These are phyloP conservation scores for Knoxdaviesia capensis DNA, from an alignment of 2,329 filamentous ascomycete genomes.

Conservation along the genomic window DNA sequence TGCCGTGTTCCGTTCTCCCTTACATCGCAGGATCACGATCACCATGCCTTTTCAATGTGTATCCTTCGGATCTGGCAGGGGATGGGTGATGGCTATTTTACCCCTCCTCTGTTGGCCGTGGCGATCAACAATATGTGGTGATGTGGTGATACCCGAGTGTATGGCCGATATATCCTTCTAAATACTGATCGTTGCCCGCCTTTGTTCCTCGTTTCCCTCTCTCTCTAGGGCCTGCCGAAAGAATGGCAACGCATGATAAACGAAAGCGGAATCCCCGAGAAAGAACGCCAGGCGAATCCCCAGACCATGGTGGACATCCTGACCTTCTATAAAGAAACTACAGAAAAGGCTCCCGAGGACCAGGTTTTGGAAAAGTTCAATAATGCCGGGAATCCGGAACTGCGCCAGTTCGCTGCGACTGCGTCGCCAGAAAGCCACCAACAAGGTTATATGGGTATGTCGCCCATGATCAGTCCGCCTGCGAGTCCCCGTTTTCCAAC, in stretches of 20 bases:
- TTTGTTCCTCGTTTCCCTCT: slow-evolving; percentile 4
- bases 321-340: slow-evolving; percentile 91
- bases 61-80: no score
- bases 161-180: no score
- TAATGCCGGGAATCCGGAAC: slow-evolving; percentile 46
- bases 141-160: no score
- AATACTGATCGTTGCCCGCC: not conserved
- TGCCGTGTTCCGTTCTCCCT: no score
- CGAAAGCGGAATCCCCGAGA: slow-evolving; percentile 89
- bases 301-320: slow-evolving; percentile 93
- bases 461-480: slow-evolving; percentile 54
- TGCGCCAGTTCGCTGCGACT: slow-evolving; percentile 15
- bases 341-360: slow-evolving; percentile 60
- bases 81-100: no score
- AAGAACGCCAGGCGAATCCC: slow-evolving; percentile 87
- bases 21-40: no score
- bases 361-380: slow-evolving; percentile 93
- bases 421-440: slow-evolving; percentile 33
- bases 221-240: slow-evolving; percentile 66
- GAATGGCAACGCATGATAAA: slow-evolving; percentile 95
- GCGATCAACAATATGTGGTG: no score
- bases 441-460: slow-evolving; percentile 34
- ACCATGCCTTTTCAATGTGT: no score
- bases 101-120: no score
- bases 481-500: slow-evolving; percentile 69